Conservation (phyloP, 2,329 filamentous ascomycete species). For the Diaporthe citrichinensis region DNA sequence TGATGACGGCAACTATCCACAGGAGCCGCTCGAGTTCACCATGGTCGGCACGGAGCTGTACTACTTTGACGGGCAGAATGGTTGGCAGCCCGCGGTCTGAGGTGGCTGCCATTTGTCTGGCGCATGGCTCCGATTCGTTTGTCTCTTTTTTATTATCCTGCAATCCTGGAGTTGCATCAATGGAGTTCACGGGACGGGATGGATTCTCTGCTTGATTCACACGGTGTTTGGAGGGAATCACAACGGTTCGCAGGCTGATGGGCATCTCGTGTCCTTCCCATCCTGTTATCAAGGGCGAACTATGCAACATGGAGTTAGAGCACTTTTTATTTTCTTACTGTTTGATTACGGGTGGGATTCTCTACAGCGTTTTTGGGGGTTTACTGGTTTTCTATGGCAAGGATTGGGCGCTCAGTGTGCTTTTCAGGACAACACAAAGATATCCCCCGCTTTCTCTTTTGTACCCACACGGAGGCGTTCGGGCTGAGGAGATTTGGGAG, state of each 20-base stretch:
- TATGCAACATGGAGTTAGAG: neutral
- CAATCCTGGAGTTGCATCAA: neutral
- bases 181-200: neutral
- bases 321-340: neutral
- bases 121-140: neutral
- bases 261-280: neutral
- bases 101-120: neutral
- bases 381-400: neutral
- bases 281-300: neutral
- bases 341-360: neutral
- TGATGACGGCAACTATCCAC: neutral
- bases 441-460: slow-evolving; percentile 16
- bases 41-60: neutral
- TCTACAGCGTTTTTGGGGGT: neutral
- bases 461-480: slow-evolving; percentile 1
- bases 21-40: neutral
- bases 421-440: slow-evolving; percentile 19
- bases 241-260: neutral
- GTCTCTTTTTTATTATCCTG: neutral
- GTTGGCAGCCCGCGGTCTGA: neutral
- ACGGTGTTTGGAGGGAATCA: neutral
- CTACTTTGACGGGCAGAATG: neutral
- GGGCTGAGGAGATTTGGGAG: neutral
- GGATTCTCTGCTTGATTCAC: neutral
- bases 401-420: neutral